Evolutionary conservation across 108 stramenopile genomes (phyloP).

Genomic region (Skeletonema tropicum): DNA sequence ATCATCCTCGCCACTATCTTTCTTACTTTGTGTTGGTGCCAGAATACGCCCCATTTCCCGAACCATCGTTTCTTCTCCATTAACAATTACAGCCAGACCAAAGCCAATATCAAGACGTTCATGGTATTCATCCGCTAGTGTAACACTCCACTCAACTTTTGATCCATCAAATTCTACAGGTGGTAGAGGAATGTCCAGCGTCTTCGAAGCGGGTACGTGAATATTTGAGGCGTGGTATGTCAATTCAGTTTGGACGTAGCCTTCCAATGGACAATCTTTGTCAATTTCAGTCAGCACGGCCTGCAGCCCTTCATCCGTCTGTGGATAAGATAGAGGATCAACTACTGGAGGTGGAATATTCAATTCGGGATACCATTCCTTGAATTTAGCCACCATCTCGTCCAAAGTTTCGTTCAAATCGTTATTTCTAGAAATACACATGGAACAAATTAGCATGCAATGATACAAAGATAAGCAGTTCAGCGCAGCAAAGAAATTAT

Average conservation of each 20-base stretch:
- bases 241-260: constrained; percentile 28
- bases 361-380: background rate
- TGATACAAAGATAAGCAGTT: background rate
- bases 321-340: constrained; percentile 35
- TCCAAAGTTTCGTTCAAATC: background rate
- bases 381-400: background rate
- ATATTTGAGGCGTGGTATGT: constrained; percentile 32
- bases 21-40: constrained; percentile 4
- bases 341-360: constrained; percentile 18
- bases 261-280: constrained; percentile 33
- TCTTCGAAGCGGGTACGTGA: constrained; percentile 22
- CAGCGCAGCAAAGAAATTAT: background rate
- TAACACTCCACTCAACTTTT: constrained; percentile 42
- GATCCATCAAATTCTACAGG: constrained; percentile 35
- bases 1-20: constrained; percentile 15
- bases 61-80: constrained; percentile 35
- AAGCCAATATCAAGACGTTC: constrained; percentile 41
- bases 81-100: constrained; percentile 38
- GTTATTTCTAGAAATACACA: background rate
- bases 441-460: background rate
- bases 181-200: constrained; percentile 40
- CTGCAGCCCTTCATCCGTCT: constrained; percentile 32
- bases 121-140: constrained; percentile 30
- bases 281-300: constrained; percentile 31
- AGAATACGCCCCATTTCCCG: constrained; percentile 43